phyloP scores from a whole-genome alignment of 176 grass and related monocot genomes.

The Carex pumila region DNA sequence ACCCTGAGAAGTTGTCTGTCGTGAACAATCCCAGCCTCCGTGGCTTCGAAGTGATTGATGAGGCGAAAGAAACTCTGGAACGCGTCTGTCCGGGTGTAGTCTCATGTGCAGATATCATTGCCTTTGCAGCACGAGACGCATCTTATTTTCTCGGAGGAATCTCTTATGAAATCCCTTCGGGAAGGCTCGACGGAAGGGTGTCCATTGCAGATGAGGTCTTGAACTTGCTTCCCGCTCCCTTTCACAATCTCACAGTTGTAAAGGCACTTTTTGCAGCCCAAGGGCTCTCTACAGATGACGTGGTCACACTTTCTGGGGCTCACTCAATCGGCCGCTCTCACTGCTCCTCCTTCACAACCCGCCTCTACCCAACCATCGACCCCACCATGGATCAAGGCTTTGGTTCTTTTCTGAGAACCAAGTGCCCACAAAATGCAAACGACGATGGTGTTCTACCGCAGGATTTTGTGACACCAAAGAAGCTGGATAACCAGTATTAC shows the following conservation, averaged over 20 bases:
- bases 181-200: constrained; percentile 38
- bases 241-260: constrained; percentile 27
- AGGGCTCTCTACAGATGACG: constrained; percentile 39
- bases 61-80: constrained; percentile 31
- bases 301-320: constrained; percentile 48
- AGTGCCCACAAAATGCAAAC: constrained; percentile 22
- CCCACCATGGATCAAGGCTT: not conserved
- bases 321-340: constrained; percentile 33
- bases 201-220: constrained; percentile 30
- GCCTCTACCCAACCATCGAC: constrained; percentile 9
- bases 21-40: constrained; percentile 38
- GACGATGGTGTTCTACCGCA: constrained; percentile 30
- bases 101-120: constrained; percentile 48
- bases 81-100: constrained; percentile 24
- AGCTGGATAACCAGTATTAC: constrained; percentile 53
- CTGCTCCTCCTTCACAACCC: constrained; percentile 47
- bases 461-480: constrained; percentile 21
- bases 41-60: constrained; percentile 39
- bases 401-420: not conserved
- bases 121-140: constrained; percentile 35
- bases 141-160: constrained; percentile 26
- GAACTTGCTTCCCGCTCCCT: constrained; percentile 28
- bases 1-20: constrained; percentile 34
- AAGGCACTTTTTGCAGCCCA: constrained; percentile 42
- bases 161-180: constrained; percentile 33